Base-by-base conservation (phyloP, 345 rosid species). In the Murraya koenigii region DNA sequence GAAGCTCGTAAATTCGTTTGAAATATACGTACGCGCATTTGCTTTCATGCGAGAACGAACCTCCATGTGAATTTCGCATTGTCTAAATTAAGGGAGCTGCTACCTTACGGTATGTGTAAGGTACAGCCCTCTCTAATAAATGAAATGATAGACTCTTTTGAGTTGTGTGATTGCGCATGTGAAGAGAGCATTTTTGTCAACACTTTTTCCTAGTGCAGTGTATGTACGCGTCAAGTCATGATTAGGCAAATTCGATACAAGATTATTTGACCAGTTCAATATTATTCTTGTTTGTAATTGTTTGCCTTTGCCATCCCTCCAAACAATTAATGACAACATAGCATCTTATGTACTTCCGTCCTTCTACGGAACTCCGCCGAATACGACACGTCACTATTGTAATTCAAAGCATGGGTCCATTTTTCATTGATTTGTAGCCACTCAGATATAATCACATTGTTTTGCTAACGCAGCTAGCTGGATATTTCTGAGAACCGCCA, bases 401-500 rank as follows among this genome's bases (percentile, higher is more conserved):
- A 6, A 1, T 15, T 3, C 19, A 30, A 35, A n/a, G 49, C 11
- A n/a, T 20, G 20, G 65, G 54, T 3, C 66, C 39, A 32, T 64
- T 38, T 28, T 1, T 6, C 47, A 6, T 44, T 11, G 49, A 3
- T 1, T 38, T 15, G 4, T 5, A 41, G 69, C 70, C 7, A 9
- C 69, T 47, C 19, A 32, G 14, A 44, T n/a, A 10, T 0, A 2
- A 44, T 44, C 15, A 11, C 0, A 36, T 36, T 1, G 39, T 62
- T 62, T 41, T 62, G 59, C 54, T 54, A 52, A 49, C 55, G 36
- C 74, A 68, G 67, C 17, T 6, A 44, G 22, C 36, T 19, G 6
- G 52, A 62, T 65, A 62, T 75, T 75, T 75, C 69, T 13, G 55
- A 14, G 65, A 76, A 76, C 54, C 25, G 62, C 25, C 7, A 5